Base-by-base conservation (phyloP, 2,329 filamentous ascomycete species). In the Grosmannia serpens region DNA sequence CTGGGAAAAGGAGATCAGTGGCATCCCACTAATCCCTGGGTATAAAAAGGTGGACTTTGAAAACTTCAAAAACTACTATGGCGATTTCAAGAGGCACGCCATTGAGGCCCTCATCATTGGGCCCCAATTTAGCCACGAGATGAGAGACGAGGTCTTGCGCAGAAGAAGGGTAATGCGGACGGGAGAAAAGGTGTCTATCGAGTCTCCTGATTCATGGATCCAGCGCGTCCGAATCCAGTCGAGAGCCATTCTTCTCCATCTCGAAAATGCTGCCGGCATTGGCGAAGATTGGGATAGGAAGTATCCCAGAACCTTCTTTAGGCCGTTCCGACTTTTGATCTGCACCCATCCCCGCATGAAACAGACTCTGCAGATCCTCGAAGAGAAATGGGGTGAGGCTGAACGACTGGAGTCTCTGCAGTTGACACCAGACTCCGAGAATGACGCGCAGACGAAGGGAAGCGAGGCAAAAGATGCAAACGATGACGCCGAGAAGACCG, bases 261-360 rank as follows among this genome's bases (percentile, higher is more conserved):
- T 76, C 57, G 50, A 31, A 15, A 29, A 71, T 70, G 3, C 64
- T 66, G 3, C 62, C 73, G 10, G 20, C 22, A 17, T 31, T 10
- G 44, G 70, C 69, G 1, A 69, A 66, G 1, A 44, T 11, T 44
- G 33, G 33, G 33, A 27, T 22, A 35, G 51, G 17, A 15, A 1
- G 4, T 41, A 24, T n/a, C 71, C 72, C 6, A 68, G 71, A 6
- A 74, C 72, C 1, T 75, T 75, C 20, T 64, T 73, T 62, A 64
- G 71, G 0, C 74, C 74, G 0, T 76, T 76, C 65, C 72, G 72
- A 64, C 55, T 70, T 6, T 61, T 76, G 3, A 65, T 75, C 0
- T 71, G 72, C 65, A 72, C 71, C 57, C 74, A 76, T 52, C 70
- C 71, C 7, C 70, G 71, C 64, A 74, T 75, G 70, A 68, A 67